A percentile compares a stretch with the other conserved stretches of the same genome.
These are phyloP conservation scores for Hippophae tibetana DNA, from an alignment of 306 rosid genomes.

Conservation along the genomic window DNA sequence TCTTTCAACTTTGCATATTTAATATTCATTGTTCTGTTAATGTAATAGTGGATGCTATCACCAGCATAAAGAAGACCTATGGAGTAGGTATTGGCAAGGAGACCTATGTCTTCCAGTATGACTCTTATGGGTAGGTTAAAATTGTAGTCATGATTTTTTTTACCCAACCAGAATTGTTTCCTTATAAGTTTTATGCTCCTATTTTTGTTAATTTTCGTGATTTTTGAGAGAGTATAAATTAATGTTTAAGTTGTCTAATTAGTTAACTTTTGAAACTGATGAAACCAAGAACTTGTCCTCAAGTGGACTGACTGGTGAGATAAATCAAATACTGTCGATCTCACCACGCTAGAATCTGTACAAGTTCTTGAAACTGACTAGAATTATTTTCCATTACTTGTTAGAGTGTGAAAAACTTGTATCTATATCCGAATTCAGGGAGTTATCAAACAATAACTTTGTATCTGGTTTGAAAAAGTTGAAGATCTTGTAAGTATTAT, in stretches of 20 bases:
- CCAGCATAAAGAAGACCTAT: slow-evolving; percentile 16
- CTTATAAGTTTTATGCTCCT: slow-evolving; percentile 25
- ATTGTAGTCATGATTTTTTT: slow-evolving; percentile 10
- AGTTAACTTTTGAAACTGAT: slow-evolving; percentile 3
- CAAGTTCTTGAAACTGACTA: slow-evolving; percentile 16
- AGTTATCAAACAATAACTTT: slow-evolving; percentile 39
- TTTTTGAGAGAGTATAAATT: background rate
- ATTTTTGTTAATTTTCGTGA: background rate
- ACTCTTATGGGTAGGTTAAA: slow-evolving; percentile 23
- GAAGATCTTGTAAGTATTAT: slow-evolving; percentile 30
- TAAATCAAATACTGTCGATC: slow-evolving; percentile 26
- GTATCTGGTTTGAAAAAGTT: slow-evolving; percentile 19
- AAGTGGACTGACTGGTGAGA: slow-evolving; percentile 36
- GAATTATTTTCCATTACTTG: background rate
- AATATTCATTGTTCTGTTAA: background rate
- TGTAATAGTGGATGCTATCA: slow-evolving; percentile 18
- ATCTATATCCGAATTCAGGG: slow-evolving; percentile 12
- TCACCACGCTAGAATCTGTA: slow-evolving; percentile 28
- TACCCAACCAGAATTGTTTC: slow-evolving; percentile 16
- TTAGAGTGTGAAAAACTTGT: background rate
- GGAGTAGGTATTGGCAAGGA: slow-evolving; percentile 27
- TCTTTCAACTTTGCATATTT: background rate
- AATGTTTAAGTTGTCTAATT: background rate
- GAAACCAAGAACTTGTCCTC: slow-evolving; percentile 40
- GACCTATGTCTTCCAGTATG: slow-evolving; percentile 25